Evolutionary conservation across 73 alveolate species (phyloP), one percentile per base, ranked within the genome.

Genomic region (Symbiodinium natans): DNA sequence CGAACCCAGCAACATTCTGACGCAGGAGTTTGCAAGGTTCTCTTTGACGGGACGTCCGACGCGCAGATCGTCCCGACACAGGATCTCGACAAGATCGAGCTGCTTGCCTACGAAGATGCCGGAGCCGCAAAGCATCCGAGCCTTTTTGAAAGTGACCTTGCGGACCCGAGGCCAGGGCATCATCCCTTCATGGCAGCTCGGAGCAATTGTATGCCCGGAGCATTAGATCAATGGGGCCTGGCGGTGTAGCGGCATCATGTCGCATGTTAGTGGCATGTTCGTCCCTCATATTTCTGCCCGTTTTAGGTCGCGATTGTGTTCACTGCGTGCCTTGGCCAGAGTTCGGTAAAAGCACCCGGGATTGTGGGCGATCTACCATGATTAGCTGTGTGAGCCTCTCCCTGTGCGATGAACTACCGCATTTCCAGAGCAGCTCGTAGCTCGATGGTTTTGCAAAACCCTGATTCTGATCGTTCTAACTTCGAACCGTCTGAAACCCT

Each of bases 31-130:
- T 88, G 95, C 95, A 88, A 88, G 31, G 95, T 88, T 40, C 71
- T 88, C 73, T 88, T 88, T 43, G 95, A 88, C 25, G 95, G 86
- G 23, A 33, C 43, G 42, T 63, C 2, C 42, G 95, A 88, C 33
- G 95, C 95, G 8, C 84, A 88, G 73, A 56, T 63, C 71, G 40
- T 88, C 36, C 46, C 68, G 25, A 21, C 95, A 25, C 71, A 38
- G 73, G 95, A 88, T 19, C 43, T 88, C 21, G 29, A 54, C 31
- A 63, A 36, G 42, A 48, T 88, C 4, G n/a, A 63, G 95, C 40
- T 7, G 34, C 68, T 38, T 34, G 82, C 80, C 31, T 2, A 33
- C 48, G 27, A 75, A 75, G 25, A 33, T 75, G 52, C n/a, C n/a
- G n/a, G n/a, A n/a, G n/a, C n/a, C n/a, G n/a, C n/a, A n/a, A n/a